Evolutionary conservation across 225 moss, liverwort and hornwort genomes (phyloP).

Genomic region (Pseudoscleropodium purum): DNA sequence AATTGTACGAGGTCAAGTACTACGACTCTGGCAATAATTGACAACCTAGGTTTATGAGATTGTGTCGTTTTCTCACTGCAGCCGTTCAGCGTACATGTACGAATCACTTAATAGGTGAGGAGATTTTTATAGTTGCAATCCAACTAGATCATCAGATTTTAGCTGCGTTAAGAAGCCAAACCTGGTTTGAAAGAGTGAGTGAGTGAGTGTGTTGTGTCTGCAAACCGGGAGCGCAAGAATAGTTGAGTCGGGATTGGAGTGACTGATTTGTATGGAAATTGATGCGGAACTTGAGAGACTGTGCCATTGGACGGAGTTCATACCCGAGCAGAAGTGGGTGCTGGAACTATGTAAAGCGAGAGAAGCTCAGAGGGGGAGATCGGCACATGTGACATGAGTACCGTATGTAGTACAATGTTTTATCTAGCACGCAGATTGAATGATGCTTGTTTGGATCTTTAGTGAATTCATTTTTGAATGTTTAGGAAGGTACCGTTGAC

Average conservation of each 20-base stretch:
- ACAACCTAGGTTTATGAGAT: background rate
- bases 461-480: background rate
- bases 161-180: constrained; percentile 3
- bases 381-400: background rate
- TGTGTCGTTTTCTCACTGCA: background rate
- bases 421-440: background rate
- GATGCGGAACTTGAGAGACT: background rate
- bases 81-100: background rate
- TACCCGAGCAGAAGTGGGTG: background rate
- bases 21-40: background rate
- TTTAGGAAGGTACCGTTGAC: background rate
- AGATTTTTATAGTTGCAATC: background rate
- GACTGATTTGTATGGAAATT: background rate
- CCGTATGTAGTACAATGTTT: background rate
- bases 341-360: background rate
- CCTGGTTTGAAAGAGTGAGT: background rate
- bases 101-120: background rate
- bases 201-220: background rate
- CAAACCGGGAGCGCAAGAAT: background rate
- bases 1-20: background rate
- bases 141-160: background rate
- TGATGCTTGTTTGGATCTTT: background rate
- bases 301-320: background rate
- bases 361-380: background rate
- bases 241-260: background rate